Percentiles rank a stretch among this genome's conserved stretches.
Conservation (phyloP, 1,284 basidiomycete species). For the Ceratobasidium theobromae region DNA sequence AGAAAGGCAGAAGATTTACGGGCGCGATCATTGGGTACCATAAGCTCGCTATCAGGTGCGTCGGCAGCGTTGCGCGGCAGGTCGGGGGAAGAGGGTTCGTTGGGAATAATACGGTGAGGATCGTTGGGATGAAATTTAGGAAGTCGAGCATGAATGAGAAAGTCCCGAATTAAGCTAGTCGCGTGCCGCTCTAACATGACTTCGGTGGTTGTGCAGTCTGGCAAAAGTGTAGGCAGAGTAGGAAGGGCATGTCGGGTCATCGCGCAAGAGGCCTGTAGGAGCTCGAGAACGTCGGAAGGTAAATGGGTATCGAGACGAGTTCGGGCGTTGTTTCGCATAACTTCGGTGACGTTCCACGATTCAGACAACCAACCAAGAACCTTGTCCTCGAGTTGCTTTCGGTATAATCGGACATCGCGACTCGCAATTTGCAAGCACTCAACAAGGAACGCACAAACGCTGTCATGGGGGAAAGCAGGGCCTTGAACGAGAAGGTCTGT, state of each 20-base stretch:
- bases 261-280: slow-evolving; percentile 65
- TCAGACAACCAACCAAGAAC: slow-evolving; percentile 80
- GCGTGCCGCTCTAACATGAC: slow-evolving; percentile 59
- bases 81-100: neutral
- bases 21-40: slow-evolving; percentile 17
- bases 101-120: neutral
- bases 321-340: slow-evolving; percentile 44
- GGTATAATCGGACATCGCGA: slow-evolving; percentile 77
- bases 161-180: slow-evolving; percentile 65
- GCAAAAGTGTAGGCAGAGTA: slow-evolving; percentile 55
- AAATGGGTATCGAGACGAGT: slow-evolving; percentile 50
- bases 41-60: neutral
- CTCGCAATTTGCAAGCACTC: slow-evolving; percentile 66
- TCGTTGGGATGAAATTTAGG: slow-evolving; percentile 43
- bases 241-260: slow-evolving; percentile 49
- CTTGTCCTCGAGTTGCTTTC: slow-evolving; percentile 80
- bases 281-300: slow-evolving; percentile 60
- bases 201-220: slow-evolving; percentile 65
- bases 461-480: slow-evolving; percentile 78
- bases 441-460: slow-evolving; percentile 78
- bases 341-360: slow-evolving; percentile 59
- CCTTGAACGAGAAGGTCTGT: slow-evolving; percentile 86
- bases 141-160: slow-evolving; percentile 63
- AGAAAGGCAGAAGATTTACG: slow-evolving; percentile 68
- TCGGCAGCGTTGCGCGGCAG: neutral